A percentile compares a stretch with the other conserved stretches of the same genome.
These are phyloP conservation scores for Geotrichum fermentans DNA, from an alignment of 1,139 yeast species.

Conservation along the genomic window DNA sequence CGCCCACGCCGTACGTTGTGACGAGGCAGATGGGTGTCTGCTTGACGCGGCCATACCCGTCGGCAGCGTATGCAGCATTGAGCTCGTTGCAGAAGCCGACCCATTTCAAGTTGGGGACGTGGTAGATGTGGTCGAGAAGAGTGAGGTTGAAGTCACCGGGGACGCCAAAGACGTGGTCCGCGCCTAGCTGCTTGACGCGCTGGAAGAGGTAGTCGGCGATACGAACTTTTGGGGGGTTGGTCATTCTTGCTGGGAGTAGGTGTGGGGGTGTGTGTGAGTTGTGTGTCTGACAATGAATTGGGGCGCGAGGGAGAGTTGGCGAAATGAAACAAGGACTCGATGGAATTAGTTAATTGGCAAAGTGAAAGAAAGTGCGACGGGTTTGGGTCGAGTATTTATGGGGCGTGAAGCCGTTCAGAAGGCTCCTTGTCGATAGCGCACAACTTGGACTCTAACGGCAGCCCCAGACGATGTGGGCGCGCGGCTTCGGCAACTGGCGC, in stretches of 20 bases:
- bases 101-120: constrained; percentile 55
- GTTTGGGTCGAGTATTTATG: no score
- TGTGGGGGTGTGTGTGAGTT: not conserved
- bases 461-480: constrained; percentile 4
- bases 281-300: no score
- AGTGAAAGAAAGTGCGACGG: no score
- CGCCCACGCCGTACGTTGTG: constrained; percentile 82
- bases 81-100: constrained; percentile 60
- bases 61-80: constrained; percentile 72
- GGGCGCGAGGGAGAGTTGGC: no score
- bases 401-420: no score
- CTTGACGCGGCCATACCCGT: constrained; percentile 63
- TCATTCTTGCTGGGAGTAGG: constrained; percentile 16
- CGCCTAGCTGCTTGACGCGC: constrained; percentile 53
- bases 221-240: constrained; percentile 35
- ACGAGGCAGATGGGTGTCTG: constrained; percentile 40
- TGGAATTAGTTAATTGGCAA: no score
- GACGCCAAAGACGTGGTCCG: constrained; percentile 67
- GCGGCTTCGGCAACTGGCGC: no score
- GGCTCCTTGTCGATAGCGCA: no score
- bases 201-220: constrained; percentile 57
- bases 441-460: constrained; percentile 10
- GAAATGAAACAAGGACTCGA: not conserved
- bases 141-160: constrained; percentile 77
- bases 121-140: constrained; percentile 59